Evolutionary conservation across 441 rosid species (phyloP), one percentile per base, ranked within the genome.

Genomic region (Pelargonium citronellum): DNA sequence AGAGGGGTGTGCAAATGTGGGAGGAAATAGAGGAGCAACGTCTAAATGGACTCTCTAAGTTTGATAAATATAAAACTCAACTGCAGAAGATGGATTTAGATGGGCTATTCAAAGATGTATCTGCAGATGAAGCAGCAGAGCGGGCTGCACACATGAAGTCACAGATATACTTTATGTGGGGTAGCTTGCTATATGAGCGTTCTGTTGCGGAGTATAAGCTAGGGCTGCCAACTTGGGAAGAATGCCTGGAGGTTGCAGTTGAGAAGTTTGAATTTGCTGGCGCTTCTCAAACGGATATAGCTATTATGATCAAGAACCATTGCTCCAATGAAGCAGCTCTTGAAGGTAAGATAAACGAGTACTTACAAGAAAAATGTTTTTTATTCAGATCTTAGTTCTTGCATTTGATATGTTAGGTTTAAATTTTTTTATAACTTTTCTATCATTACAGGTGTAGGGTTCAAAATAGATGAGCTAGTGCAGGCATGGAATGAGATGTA

Each of bases 261-360:
- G 95, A 95, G 86, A 92, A 92, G 74, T 95, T 95, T 81, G 95
- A 87, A 82, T 90, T 86, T 73, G 96, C 99, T 65, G 99, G 99
- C 67, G 98, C 97, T 81, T 88, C 97, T 64, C 84, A 90, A 20
- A 90, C 95, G 15, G 97, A 95, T 78, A 71, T 92, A 79, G 96
- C 96, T 53, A 92, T 90, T 67, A 92, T 92, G 98, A 79, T 88
- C 72, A 95, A 95, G 85, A 95, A 89, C 75, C 99, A 95, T 74
- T 85, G 95, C 79, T 92, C 98, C 67, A 92, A 89, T 74, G 72
- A 80, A 79, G 79, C 81, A 71, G 89, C 92, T 39, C 81, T 86
- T 15, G 91, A 95, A 83, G 98, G 99, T 95, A 87, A 74, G 68
- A 4, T 58, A 64, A 37, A 13, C 1, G 16, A 57, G 27, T 57